These are phyloP conservation scores for Phytophthora brassicae DNA, from an alignment of 352 stramenopile genomes.

Conservation along the genomic window DNA sequence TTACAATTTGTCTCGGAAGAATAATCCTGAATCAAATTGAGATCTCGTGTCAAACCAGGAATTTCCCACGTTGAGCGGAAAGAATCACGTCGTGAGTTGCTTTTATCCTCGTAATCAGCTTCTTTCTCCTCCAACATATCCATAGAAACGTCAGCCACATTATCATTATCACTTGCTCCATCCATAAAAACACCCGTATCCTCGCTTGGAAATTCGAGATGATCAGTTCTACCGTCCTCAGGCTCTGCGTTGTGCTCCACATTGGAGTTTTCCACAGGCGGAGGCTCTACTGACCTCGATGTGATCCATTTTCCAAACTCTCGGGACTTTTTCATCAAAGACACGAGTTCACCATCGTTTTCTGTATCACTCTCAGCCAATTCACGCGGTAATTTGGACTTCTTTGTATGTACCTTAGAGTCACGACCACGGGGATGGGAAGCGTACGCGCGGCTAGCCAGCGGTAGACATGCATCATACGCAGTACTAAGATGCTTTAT, in stretches of 20 bases:
- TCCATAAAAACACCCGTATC: slow-evolving; percentile 13
- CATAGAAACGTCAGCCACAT: slow-evolving; percentile 2
- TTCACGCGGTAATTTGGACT: background rate
- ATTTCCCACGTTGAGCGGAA: slow-evolving; percentile 67
- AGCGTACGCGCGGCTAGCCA: slow-evolving; percentile 1
- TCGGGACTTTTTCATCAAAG: slow-evolving; percentile 36
- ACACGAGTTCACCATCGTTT: slow-evolving; percentile 25
- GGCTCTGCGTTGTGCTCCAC: background rate
- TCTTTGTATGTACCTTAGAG: background rate
- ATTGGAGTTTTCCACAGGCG: background rate
- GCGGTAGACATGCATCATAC: slow-evolving; percentile 35
- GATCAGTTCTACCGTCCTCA: slow-evolving; percentile 9
- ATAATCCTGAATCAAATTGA: slow-evolving; percentile 84
- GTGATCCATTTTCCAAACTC: slow-evolving; percentile 41
- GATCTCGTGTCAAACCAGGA: slow-evolving; percentile 54
- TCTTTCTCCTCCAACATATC: slow-evolving; percentile 11
- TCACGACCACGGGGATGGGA: background rate
- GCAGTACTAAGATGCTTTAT: slow-evolving; percentile 51
- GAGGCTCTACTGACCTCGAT: slow-evolving; percentile 9
- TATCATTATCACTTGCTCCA: background rate
- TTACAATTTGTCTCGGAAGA: slow-evolving; percentile 61
- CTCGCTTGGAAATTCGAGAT: slow-evolving; percentile 19
- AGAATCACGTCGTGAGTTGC: slow-evolving; percentile 28
- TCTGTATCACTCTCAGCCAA: background rate
- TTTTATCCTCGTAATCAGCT: slow-evolving; percentile 14